Evolutionary conservation across 2,329 filamentous ascomycete species (phyloP), one percentile per base, ranked within the genome.

Genomic region (Talaromyces sp.): DNA sequence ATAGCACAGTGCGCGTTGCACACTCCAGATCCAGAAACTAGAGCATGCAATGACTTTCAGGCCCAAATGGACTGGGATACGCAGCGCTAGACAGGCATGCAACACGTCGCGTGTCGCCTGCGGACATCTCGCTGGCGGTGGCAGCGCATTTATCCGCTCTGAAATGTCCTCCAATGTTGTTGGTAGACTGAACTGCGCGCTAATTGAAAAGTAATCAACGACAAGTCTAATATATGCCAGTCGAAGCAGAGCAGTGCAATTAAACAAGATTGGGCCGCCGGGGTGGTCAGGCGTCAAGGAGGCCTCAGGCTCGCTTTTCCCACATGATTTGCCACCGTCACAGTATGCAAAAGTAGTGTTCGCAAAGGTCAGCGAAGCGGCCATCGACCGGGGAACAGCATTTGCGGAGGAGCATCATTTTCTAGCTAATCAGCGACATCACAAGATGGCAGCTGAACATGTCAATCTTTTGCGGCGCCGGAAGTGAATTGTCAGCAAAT

Each of bases 241-340:
- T 33, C 63, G 56, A 3, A 65, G 64, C 10, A 65, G 33, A 10
- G 64, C 64, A 5, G 63, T 65, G 2, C 63, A 63, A 44, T 63
- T 65, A 56, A 65, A 65, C 0, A 61, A 59, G 16, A 65, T 55
- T 1, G 64, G 63, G 3, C 64, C 64, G 5, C 23, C 3, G 3
- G 63, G 63, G 9, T 33, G 57, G 1, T 55, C 44, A 3, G 63
- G 61, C 12, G 52, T 44, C 1, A 86, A 81, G 0, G 82, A 84
- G 0, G 85, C 86, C 68, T 63, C 61, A 66, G 33, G 74, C 67
- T 62, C 89, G 85, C 67, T 18, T n/a, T n/a, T 63, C 14, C 64
- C 63, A 65, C 42, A 44, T 44, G 10, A 44, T n/a, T 23, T 44
- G 42, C 42, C 42, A 44, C 42, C 42, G 42, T 18, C 42, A 9